phyloP scores from a whole-genome alignment of 2,329 filamentous ascomycete genomes.

The Aspergillus fructus region DNA sequence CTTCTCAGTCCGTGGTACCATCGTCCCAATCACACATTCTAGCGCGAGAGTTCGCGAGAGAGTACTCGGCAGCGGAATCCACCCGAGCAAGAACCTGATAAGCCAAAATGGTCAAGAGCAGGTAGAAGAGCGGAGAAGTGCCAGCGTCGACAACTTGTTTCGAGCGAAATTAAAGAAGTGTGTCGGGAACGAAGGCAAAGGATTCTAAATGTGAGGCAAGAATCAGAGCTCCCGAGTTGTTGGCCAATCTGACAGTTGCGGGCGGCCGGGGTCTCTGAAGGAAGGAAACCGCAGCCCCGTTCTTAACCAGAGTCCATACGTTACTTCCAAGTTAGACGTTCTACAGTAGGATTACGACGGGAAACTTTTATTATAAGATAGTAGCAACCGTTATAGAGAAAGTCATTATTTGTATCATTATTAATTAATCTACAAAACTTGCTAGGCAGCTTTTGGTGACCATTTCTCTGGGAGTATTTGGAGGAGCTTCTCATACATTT shows the following conservation, averaged over 20 bases:
- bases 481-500: too few relatives aligned
- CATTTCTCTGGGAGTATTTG: too few relatives aligned
- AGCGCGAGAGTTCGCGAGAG: not conserved
- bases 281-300: not conserved
- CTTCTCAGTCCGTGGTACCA: conserved; percentile 62
- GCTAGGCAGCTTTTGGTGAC: too few relatives aligned
- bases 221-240: not conserved
- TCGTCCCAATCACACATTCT: conserved; percentile 18
- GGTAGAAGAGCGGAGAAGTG: not conserved
- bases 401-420: too few relatives aligned
- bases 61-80: not conserved
- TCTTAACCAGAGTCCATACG: not conserved
- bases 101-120: not conserved
- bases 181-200: not conserved
- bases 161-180: not conserved
- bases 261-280: not conserved
- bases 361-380: too few relatives aligned
- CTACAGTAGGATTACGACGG: too few relatives aligned
- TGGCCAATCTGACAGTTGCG: conserved; percentile 1
- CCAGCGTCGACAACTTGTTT: not conserved
- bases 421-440: too few relatives aligned
- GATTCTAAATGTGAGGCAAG: not conserved
- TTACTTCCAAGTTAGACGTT: too few relatives aligned
- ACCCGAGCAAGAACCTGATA: not conserved
- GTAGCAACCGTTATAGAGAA: too few relatives aligned